Evolutionary conservation across 495 filamentous ascomycete species (phyloP).

Genomic region (Cryomyces minteri): DNA sequence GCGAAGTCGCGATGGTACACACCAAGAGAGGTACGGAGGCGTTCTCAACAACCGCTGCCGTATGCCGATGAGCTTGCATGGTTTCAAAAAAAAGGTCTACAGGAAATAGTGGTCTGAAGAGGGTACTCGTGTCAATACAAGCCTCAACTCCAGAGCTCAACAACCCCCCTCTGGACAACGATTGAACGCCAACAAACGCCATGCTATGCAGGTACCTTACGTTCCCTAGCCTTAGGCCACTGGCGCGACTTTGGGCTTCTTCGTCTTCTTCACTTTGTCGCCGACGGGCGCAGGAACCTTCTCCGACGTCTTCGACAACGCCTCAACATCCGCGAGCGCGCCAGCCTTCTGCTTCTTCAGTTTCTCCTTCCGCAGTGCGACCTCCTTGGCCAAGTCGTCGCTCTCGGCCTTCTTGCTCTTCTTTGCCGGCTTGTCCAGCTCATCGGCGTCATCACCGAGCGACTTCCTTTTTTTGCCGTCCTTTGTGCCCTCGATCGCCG

Average conservation of each 20-base stretch:
- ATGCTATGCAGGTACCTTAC: no score
- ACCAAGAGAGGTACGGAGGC: no score
- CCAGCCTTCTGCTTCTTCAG: slow-evolving; percentile 29
- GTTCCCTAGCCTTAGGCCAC: background rate
- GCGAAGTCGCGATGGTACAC: no score
- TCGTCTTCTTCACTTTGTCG: slow-evolving; percentile 4
- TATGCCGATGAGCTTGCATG: no score
- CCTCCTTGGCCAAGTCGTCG: slow-evolving; percentile 17
- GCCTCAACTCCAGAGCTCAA: no score
- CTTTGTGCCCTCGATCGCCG: slow-evolving; percentile 1
- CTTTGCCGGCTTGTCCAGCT: slow-evolving; percentile 6
- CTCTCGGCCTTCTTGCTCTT: slow-evolving; percentile 24
- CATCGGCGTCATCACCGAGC: background rate
- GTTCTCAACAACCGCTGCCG: no score
- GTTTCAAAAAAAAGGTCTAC: no score
- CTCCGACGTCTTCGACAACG: no score
- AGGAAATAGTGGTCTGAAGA: no score
- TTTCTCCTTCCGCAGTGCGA: slow-evolving; percentile 22
- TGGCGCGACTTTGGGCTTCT: background rate
- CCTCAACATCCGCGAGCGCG: slow-evolving; percentile 17
- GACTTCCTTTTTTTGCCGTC: slow-evolving; percentile 17
- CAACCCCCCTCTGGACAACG: no score
- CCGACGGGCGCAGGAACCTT: background rate
- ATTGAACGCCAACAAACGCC: no score
- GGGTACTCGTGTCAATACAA: no score